Conservation (phyloP, 805 yeast species). For the Monosporozyma unispora region DNA sequence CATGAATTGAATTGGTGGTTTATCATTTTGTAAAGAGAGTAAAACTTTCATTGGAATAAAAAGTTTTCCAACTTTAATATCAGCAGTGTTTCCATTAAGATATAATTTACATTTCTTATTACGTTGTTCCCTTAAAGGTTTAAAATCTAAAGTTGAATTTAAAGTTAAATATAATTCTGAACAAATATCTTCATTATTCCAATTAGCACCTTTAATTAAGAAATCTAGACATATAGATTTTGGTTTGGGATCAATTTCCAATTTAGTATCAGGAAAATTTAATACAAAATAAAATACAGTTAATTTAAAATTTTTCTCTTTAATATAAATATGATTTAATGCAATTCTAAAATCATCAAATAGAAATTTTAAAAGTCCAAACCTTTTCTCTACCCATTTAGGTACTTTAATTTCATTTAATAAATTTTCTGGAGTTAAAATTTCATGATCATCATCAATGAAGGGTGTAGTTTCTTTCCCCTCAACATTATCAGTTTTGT, state of each 20-base stretch:
- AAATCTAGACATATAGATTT: conserved; percentile 3
- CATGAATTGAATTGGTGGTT: background rate
- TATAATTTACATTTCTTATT: conserved; percentile 3
- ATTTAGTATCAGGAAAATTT: background rate
- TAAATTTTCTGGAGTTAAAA: background rate
- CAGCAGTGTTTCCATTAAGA: conserved; percentile 9
- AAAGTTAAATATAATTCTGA: conserved; percentile 4
- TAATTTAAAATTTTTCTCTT: conserved; percentile 1
- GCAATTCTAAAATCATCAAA: conserved; percentile 8
- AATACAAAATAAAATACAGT: conserved; percentile 3
- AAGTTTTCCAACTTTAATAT: conserved; percentile 18
- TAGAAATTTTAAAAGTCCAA: background rate
- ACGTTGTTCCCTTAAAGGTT: background rate
- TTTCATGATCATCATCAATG: background rate
- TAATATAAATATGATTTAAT: conserved; percentile 3
- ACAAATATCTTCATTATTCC: conserved; percentile 5
- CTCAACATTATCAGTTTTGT: background rate
- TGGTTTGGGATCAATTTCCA: background rate
- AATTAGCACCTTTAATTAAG: conserved; percentile 6
- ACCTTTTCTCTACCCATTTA: conserved; percentile 2
- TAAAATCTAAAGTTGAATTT: background rate
- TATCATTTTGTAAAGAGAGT: background rate
- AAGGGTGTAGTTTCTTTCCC: too few species aligned
- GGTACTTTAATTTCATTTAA: background rate
- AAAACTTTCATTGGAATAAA: conserved; percentile 11